These are phyloP conservation scores for Esteya vermicola DNA, from an alignment of 2,329 filamentous ascomycete species.

Conservation along the genomic window DNA sequence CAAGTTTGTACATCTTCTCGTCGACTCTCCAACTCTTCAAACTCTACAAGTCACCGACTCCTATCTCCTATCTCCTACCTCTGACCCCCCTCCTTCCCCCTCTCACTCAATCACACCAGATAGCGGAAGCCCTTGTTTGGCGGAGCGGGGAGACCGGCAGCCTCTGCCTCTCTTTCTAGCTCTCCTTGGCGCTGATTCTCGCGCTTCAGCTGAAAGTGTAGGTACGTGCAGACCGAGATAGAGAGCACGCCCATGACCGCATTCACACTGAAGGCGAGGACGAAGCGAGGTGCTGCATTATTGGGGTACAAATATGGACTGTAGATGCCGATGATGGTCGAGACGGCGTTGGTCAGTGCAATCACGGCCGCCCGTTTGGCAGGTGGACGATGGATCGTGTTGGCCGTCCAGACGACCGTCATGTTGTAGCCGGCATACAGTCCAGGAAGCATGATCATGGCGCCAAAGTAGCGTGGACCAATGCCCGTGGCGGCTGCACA, in stretches of 20 bases:
- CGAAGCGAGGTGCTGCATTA: conserved; percentile 24
- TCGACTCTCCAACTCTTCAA: too few relatives aligned
- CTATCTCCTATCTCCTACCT: too few relatives aligned
- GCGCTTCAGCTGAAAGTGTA: conserved; percentile 47
- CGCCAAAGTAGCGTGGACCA: conserved; percentile 51
- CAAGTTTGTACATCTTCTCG: too few relatives aligned
- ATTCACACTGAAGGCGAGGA: conserved; percentile 54
- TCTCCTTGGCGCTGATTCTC: background rate
- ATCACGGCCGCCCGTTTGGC: conserved; percentile 57
- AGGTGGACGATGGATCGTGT: conserved; percentile 60
- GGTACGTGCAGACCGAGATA: conserved; percentile 45
- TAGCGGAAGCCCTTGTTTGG: background rate
- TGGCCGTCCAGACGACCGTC: conserved; percentile 59
- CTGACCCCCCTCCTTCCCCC: too few relatives aligned
- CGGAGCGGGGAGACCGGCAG: too few relatives aligned
- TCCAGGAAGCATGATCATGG: conserved; percentile 50
- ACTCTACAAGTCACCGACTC: too few relatives aligned
- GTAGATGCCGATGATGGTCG: conserved; percentile 57
- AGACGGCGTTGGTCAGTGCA: conserved; percentile 62
- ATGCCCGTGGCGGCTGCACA: conserved; percentile 45
- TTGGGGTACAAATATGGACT: conserved; percentile 34
- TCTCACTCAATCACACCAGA: too few relatives aligned
- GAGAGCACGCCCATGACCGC: conserved; percentile 49
- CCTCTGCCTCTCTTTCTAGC: background rate
- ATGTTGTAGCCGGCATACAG: conserved; percentile 52